A percentile compares a stretch with the other conserved stretches of the same genome.
Evolutionary conservation across 495 filamentous ascomycete species (phyloP).

Genomic region (Daldinia loculata): DNA sequence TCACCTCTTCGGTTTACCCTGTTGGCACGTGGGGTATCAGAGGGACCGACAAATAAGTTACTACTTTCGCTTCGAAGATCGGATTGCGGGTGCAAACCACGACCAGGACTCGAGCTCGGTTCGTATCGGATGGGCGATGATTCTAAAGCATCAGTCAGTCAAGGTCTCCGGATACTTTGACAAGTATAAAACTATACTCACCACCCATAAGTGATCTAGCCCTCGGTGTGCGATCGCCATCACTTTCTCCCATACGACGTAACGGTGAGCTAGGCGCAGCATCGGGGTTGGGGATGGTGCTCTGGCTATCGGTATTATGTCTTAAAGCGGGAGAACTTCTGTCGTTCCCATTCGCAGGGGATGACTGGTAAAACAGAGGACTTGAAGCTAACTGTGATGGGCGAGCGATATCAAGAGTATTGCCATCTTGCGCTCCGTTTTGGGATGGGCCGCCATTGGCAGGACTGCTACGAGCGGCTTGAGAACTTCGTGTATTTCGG

Average conservation of each 20-base stretch:
- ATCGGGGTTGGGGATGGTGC: slow-evolving; percentile 60
- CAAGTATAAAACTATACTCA: slow-evolving; percentile 46
- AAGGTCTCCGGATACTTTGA: not conserved
- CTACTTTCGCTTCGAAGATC: slow-evolving; percentile 81
- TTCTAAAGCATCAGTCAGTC: slow-evolving; percentile 59
- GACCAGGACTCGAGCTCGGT: slow-evolving; percentile 82
- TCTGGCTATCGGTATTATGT: slow-evolving; percentile 64
- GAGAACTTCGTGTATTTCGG: slow-evolving; percentile 61
- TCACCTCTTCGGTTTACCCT: slow-evolving; percentile 71
- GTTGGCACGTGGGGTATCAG: slow-evolving; percentile 59
- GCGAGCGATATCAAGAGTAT: slow-evolving; percentile 56
- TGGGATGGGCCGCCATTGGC: slow-evolving; percentile 53
- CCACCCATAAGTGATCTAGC: slow-evolving; percentile 70
- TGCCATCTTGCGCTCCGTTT: slow-evolving; percentile 54
- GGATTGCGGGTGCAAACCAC: slow-evolving; percentile 66
- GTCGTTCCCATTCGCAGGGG: slow-evolving; percentile 64
- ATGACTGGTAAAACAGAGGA: slow-evolving; percentile 84
- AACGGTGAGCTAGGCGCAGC: slow-evolving; percentile 74
- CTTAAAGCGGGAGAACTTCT: slow-evolving; percentile 59
- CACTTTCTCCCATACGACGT: slow-evolving; percentile 57
- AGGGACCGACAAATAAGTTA: slow-evolving; percentile 80
- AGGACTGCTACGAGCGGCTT: slow-evolving; percentile 61
- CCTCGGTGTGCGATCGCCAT: slow-evolving; percentile 75
- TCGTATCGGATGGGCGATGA: slow-evolving; percentile 92
- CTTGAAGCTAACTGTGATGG: slow-evolving; percentile 70